Percentiles rank a stretch among this genome's conserved stretches.
phyloP scores from a whole-genome alignment of 768 basidiomycete species.

The Podaxis sp. region DNA sequence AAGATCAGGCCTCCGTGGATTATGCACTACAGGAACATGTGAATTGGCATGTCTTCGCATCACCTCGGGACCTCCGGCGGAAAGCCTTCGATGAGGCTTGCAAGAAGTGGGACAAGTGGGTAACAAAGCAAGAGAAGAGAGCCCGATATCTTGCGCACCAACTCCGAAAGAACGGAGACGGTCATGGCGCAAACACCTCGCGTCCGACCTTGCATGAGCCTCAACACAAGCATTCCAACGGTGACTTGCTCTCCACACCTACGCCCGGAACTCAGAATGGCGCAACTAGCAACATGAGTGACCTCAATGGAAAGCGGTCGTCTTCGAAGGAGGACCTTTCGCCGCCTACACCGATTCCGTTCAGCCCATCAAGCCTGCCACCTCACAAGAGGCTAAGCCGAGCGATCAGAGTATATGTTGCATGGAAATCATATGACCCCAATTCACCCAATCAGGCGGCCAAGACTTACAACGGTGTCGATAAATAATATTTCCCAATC shows the following conservation, averaged over 20 bases:
- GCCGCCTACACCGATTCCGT: constrained; percentile 6
- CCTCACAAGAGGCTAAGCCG: constrained; percentile 45
- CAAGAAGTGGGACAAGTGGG: constrained; percentile 51
- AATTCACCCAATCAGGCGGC: constrained; percentile 7
- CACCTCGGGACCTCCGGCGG: constrained; percentile 42
- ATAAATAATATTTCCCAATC: background rate
- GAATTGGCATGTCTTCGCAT: constrained; percentile 39
- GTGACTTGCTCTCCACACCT: background rate
- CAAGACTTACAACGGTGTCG: background rate
- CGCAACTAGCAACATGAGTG: background rate
- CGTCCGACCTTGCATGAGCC: background rate
- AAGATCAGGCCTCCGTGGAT: constrained; percentile 48
- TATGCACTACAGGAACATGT: constrained; percentile 43
- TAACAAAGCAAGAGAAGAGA: constrained; percentile 27
- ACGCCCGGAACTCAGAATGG: background rate
- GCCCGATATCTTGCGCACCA: background rate
- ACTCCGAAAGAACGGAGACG: background rate
- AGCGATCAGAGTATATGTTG: constrained; percentile 48
- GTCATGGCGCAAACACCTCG: background rate
- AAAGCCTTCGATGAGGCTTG: constrained; percentile 55
- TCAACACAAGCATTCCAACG: background rate
- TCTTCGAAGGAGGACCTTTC: constrained; percentile 5
- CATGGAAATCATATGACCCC: constrained; percentile 41
- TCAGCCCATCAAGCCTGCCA: constrained; percentile 16
- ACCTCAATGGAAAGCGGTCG: background rate